A percentile compares a stretch with the other conserved stretches of the same genome.
These are phyloP conservation scores for Leptodermis oblonga DNA, from an alignment of 257 asterid genomes.

Conservation along the genomic window DNA sequence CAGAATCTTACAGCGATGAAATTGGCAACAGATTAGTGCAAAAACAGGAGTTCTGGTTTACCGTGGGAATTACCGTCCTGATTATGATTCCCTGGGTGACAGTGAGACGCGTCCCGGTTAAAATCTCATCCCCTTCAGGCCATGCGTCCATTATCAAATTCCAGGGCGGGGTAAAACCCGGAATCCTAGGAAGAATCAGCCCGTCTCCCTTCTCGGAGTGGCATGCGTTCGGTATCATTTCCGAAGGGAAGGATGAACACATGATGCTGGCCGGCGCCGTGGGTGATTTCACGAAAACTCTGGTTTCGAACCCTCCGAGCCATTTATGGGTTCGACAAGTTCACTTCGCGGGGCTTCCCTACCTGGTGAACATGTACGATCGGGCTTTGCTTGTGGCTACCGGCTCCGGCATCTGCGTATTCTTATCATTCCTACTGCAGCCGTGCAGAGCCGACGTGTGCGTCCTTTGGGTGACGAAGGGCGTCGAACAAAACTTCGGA, in stretches of 20 bases:
- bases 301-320: conserved; percentile 43
- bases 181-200: conserved; percentile 63
- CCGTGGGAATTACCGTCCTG: conserved; percentile 32
- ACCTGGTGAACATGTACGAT: conserved; percentile 52
- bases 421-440: conserved; percentile 56
- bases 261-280: conserved; percentile 79
- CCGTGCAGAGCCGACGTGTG: conserved; percentile 51
- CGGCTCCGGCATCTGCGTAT: conserved; percentile 68
- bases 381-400: conserved; percentile 61
- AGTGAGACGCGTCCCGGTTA: conserved; percentile 46
- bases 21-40: conserved; percentile 25
- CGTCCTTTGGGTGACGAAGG: conserved; percentile 67
- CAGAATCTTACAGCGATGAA: conserved; percentile 35
- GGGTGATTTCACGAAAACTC: conserved; percentile 60
- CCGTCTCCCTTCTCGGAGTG: conserved; percentile 72
- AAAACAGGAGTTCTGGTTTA: conserved; percentile 55
- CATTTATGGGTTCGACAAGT: conserved; percentile 62
- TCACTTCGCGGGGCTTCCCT: conserved; percentile 66
- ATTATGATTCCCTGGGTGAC: conserved; percentile 57
- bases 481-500: conserved; percentile 57
- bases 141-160: conserved; percentile 63
- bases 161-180: conserved; percentile 56
- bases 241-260: conserved; percentile 52
- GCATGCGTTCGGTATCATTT: conserved; percentile 77
- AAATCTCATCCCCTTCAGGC: conserved; percentile 56